phyloP scores from a whole-genome alignment of 2,329 filamentous ascomycete species.

The Pestalotiopsis sp. region DNA sequence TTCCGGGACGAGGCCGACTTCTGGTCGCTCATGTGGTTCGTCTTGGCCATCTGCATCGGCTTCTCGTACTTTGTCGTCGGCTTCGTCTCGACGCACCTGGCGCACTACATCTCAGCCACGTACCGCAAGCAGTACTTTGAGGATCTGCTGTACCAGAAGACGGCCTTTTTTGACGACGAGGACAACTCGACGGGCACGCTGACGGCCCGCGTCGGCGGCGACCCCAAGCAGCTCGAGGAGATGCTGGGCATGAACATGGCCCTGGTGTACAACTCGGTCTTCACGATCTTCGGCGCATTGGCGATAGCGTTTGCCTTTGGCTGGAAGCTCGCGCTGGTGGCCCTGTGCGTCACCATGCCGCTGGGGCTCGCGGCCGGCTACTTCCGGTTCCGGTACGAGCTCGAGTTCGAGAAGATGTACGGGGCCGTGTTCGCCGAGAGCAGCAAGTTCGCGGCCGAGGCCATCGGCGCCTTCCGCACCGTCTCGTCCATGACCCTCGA shows the following conservation, averaged over 20 bases:
- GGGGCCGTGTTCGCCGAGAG: constrained; percentile 68
- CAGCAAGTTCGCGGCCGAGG: constrained; percentile 73
- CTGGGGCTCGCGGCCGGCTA: constrained; percentile 48
- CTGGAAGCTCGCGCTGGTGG: constrained; percentile 75
- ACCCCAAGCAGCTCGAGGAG: constrained; percentile 62
- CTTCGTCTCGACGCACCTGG: constrained; percentile 43
- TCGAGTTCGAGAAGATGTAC: constrained; percentile 70
- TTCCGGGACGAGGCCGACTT: constrained; percentile 50
- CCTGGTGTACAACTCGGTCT: constrained; percentile 37
- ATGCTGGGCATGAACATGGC: constrained; percentile 64
- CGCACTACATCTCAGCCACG: constrained; percentile 49
- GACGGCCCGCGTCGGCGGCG: constrained; percentile 54
- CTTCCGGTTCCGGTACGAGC: constrained; percentile 56
- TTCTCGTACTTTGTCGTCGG: constrained; percentile 53
- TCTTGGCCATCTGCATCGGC: constrained; percentile 54
- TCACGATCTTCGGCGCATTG: constrained; percentile 65
- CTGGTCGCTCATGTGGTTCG: constrained; percentile 66
- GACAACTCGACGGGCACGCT: constrained; percentile 61
- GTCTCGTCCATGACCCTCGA: constrained; percentile 72
- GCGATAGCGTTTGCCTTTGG: constrained; percentile 70
- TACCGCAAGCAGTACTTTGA: constrained; percentile 63
- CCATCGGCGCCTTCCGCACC: constrained; percentile 72
- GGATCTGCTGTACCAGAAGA: constrained; percentile 59
- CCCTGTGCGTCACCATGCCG: constrained; percentile 60
- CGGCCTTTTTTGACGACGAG: constrained; percentile 60